phyloP scores from a whole-genome alignment of 2,329 filamentous ascomycete genomes.

The Penicillium sp. region DNA sequence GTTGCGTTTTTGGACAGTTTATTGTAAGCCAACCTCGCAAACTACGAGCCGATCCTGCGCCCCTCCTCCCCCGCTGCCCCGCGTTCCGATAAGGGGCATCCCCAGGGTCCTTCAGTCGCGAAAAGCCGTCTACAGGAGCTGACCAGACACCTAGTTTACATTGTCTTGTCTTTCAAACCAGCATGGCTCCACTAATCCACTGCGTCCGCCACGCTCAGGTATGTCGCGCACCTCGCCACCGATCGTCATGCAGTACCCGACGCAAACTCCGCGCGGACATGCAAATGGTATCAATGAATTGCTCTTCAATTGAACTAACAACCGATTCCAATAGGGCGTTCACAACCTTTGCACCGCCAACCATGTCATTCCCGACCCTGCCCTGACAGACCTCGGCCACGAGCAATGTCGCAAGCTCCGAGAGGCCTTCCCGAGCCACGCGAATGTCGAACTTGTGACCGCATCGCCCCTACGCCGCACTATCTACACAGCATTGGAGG shows the following conservation, averaged over 20 bases:
- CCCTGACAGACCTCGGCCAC: slow-evolving; percentile 72
- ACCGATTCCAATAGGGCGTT: slow-evolving; percentile 58
- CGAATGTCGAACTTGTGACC: slow-evolving; percentile 66
- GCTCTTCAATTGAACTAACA: slow-evolving; percentile 8
- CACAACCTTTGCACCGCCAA: slow-evolving; percentile 75
- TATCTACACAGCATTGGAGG: slow-evolving; percentile 70
- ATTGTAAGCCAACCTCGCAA: not conserved
- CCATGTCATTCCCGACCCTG: slow-evolving; percentile 72
- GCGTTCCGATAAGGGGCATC: slow-evolving; percentile 21
- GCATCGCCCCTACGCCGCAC: slow-evolving; percentile 80
- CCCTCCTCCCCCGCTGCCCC: slow-evolving; percentile 21
- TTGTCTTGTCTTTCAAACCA: not conserved
- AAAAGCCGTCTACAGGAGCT: not conserved
- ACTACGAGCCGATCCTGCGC: not conserved
- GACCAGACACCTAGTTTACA: not conserved
- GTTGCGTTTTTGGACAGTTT: too few relatives aligned
- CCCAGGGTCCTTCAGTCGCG: not conserved
- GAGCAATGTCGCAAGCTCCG: slow-evolving; percentile 68
- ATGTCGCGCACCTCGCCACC: slow-evolving; percentile 12
- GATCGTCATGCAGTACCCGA: not conserved
- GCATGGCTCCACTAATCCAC: slow-evolving; percentile 45
- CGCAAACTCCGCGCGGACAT: slow-evolving; percentile 1
- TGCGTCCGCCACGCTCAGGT: slow-evolving; percentile 50
- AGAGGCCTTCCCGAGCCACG: slow-evolving; percentile 63
- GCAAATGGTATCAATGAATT: not conserved